These are phyloP conservation scores for Agaricus sinodeliciosus DNA, from an alignment of 768 basidiomycete species.

Conservation along the genomic window DNA sequence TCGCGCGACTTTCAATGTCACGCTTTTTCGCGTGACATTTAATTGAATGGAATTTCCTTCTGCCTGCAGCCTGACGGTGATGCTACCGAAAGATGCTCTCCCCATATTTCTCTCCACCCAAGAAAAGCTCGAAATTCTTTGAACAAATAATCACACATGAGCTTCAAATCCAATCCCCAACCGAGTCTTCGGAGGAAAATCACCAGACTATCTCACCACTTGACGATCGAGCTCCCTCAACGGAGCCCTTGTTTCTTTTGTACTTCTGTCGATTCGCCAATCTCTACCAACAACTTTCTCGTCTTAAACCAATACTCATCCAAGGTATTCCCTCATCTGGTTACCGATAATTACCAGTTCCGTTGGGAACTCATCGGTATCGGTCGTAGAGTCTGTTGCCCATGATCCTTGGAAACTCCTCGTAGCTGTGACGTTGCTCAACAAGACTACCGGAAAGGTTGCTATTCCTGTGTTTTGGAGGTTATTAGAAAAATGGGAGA, in stretches of 20 bases:
- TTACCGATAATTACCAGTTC: neutral
- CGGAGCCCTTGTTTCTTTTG: constrained; percentile 22
- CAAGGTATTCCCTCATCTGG: constrained; percentile 25
- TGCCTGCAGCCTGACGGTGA: too few relatives aligned
- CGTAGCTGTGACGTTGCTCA: constrained; percentile 60
- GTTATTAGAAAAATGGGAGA: constrained; percentile 52
- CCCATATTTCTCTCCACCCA: constrained; percentile 1
- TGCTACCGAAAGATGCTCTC: neutral
- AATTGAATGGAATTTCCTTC: too few relatives aligned
- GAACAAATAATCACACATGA: neutral
- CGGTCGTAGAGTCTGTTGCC: constrained; percentile 38
- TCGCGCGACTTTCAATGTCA: too few relatives aligned
- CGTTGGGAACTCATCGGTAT: neutral
- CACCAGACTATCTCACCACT: neutral
- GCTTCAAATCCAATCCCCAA: neutral
- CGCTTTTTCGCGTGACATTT: too few relatives aligned
- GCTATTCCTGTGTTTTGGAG: constrained; percentile 63
- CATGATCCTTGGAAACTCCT: constrained; percentile 65
- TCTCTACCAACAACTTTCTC: constrained; percentile 18
- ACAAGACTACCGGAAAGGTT: constrained; percentile 58
- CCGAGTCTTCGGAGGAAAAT: neutral
- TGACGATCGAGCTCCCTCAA: neutral
- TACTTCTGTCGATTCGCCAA: constrained; percentile 18
- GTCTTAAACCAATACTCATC: constrained; percentile 30
- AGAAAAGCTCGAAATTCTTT: neutral